Evolutionary conservation across 2,329 filamentous ascomycete species (phyloP), one percentile per base, ranked within the genome.

Genomic region (Pyrenochaeta sp.): DNA sequence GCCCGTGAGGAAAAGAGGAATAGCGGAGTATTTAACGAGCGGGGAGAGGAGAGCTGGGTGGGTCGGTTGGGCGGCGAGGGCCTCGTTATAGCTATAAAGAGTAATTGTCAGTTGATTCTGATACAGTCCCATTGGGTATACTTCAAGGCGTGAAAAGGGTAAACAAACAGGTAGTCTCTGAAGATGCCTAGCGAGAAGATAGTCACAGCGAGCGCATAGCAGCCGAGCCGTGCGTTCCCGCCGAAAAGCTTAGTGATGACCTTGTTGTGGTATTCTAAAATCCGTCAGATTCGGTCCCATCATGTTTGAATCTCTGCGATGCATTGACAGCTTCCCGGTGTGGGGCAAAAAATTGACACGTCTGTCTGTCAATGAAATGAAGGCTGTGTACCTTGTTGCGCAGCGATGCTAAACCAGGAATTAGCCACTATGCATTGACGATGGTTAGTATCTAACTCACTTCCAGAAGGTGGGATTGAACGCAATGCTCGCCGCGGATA

Each of bases 391-490:
- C 91, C 91, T 88, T 89, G 86, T 72, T 93, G 90, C 61, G 93
- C 93, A 68, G 92, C 88, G 72, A 93, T 91, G 78, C 92, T 96
- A 67, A 32, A 64, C 44, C 25, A 2, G 10, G 2, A 9, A 47
- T 67, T 36, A 67, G 59, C 50, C 32, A 32, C 4, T 19, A 2
- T 22, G 2, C 10, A 19, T 3, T 19, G n/a, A 10, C 25, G 10
- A 5, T 32, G 22, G 55, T 22, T 4, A 1, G 0, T 50, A 36
- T 39, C 43, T 39, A 44, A 63, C 59, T 84, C 85, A 97, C 93
- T 99, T 99, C 95, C 95, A 99, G 80, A 97, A 98, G n/a, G 95
- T 90, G 24, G 95, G 95, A 80, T 99, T 99, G 81, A 99, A 98
- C 48, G 90, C 85, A 80, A 99, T 96, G 52, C 91, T 86, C 54